Evolutionary conservation across 257 asterid species (phyloP), one percentile per base, ranked within the genome.

Genomic region (Nicotiana attenuata): DNA sequence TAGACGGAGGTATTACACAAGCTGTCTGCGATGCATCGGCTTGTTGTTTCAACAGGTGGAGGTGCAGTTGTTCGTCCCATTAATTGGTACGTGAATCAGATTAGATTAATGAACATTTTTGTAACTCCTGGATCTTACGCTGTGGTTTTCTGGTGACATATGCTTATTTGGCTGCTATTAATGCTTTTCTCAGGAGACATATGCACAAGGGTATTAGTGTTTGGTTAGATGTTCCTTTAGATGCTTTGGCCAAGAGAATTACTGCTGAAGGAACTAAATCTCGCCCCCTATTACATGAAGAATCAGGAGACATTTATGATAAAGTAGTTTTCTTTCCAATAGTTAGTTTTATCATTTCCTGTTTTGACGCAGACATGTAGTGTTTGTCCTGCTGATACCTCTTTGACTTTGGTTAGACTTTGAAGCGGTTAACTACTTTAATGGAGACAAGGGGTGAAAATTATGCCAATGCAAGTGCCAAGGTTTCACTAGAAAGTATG

Each of bases 41-140:
- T 92, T 82, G 94, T 96, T 85, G 89, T 93, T 87, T 96, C 99
- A 84, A 92, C 98, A 0, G 99, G 98, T 76, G 99, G 99, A 76
- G 98, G 98, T 85, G 98, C 97, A 22, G 98, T 96, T 82, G 87
- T 93, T 82, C 97, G 97, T 83, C 93, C 95, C 76, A 82, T 92
- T 82, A 96, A 96, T 90, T 94, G 99, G 98, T 96, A 96, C 68
- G 10, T 75, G 83, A 81, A 53, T 5, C 26, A 84, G 55, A 82
- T 75, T 26, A 50, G 16, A 50, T 50, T 71, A 77, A 33, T 61
- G 8, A 65, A 20, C 61, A 9, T 10, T 22, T 5, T 35, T 63
- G 45, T 1, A 20, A 24, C 64, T 63, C 45, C 41, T 69, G 33
- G 24, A 8, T 57, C 78, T 31, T 31, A 28, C 26, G 24, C 71